phyloP scores from a whole-genome alignment of 2,329 filamentous ascomycete genomes.

The Aurifilum marmelostoma region DNA sequence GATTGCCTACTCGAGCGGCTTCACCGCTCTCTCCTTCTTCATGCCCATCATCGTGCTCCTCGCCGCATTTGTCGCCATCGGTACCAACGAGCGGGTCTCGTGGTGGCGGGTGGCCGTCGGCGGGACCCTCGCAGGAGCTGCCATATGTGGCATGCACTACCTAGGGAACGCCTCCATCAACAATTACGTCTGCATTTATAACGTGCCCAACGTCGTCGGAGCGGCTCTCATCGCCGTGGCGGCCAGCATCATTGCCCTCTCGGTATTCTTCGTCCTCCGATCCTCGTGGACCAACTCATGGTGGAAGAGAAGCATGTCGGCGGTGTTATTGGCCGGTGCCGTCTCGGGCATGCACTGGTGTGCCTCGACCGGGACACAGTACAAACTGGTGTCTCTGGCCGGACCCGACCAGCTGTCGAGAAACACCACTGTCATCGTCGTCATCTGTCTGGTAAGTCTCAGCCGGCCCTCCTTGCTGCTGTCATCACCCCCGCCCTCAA shows the following conservation, averaged over 20 bases:
- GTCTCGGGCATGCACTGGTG: constrained; percentile 91
- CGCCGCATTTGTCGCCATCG: constrained; percentile 71
- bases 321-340: constrained; percentile 69
- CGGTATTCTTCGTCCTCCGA: constrained; percentile 77
- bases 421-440: constrained; percentile 72
- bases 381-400: constrained; percentile 57
- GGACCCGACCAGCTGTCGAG: constrained; percentile 52
- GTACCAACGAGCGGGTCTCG: constrained; percentile 57
- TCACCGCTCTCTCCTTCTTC: constrained; percentile 78
- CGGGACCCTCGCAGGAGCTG: constrained; percentile 71
- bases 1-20: constrained; percentile 72
- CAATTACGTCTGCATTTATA: constrained; percentile 73
- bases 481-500: too few relatives aligned
- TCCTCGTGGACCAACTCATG: constrained; percentile 77
- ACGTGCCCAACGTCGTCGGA: constrained; percentile 62
- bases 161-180: constrained; percentile 80
- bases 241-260: constrained; percentile 70
- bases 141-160: constrained; percentile 87
- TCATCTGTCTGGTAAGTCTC: constrained; percentile 66
- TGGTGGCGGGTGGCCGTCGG: constrained; percentile 63
- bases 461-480: constrained; percentile 9
- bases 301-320: constrained; percentile 73
- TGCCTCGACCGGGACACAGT: constrained; percentile 71
- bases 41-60: constrained; percentile 76
- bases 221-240: constrained; percentile 73